Conservation (phyloP, 768 basidiomycete species). For the Lactifluus hygrophoroides region DNA sequence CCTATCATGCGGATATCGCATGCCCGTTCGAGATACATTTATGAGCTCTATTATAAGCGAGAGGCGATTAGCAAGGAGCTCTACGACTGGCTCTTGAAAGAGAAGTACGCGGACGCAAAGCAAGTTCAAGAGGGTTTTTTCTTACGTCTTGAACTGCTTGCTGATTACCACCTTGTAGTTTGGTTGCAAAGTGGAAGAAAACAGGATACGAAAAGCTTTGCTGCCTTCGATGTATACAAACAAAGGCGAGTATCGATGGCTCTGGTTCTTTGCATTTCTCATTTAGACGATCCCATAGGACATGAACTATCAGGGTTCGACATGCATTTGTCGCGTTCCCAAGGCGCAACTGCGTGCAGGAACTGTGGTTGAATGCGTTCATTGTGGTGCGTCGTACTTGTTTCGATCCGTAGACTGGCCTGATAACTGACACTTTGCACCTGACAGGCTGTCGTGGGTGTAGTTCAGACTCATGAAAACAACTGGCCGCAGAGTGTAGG, state of each 20-base stretch:
- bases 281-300: constrained; percentile 44
- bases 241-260: constrained; percentile 44
- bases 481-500: neutral
- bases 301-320: constrained; percentile 99
- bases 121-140: constrained; percentile 33
- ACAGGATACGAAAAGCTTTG: constrained; percentile 97
- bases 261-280: neutral
- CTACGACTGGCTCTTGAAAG: constrained; percentile 96
- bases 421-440: constrained; percentile 2
- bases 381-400: constrained; percentile 67
- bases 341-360: constrained; percentile 87
- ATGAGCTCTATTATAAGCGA: constrained; percentile 97
- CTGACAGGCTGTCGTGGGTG: constrained; percentile 77
- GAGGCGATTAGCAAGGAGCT: constrained; percentile 89
- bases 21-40: constrained; percentile 92
- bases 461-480: constrained; percentile 69
- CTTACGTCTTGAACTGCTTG: neutral
- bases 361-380: constrained; percentile 91
- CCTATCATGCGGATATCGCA: constrained; percentile 98
- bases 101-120: constrained; percentile 96
- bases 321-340: constrained; percentile 95
- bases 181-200: constrained; percentile 99
- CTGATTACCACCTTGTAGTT: constrained; percentile 34
- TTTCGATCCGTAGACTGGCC: constrained; percentile 5
- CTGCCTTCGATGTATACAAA: constrained; percentile 94